Percentiles rank a stretch among this genome's conserved stretches.
These are phyloP conservation scores for Rhodotorula sp. DNA, from an alignment of 1,284 basidiomycete genomes.

Conservation along the genomic window DNA sequence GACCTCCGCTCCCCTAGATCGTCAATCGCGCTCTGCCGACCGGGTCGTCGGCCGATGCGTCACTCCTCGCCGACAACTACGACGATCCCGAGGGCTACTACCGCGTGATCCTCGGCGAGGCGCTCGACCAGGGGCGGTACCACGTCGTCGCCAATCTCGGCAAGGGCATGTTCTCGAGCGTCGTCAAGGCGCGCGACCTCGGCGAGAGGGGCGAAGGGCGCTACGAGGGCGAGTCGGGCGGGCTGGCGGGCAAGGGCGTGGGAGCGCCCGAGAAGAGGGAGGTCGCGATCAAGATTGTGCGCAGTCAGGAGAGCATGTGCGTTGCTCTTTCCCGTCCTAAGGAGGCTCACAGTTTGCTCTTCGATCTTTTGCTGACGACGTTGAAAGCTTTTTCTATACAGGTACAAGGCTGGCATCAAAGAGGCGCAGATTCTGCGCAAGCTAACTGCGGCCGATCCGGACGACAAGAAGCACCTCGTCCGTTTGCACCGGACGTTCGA, in stretches of 20 bases:
- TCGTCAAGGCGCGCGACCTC: slow-evolving; percentile 84
- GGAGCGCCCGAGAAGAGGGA: slow-evolving; percentile 55
- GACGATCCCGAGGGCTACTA: slow-evolving; percentile 94
- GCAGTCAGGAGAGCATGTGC: slow-evolving; percentile 95
- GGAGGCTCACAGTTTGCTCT: neutral
- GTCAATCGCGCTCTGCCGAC: slow-evolving; percentile 32
- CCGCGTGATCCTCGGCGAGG: slow-evolving; percentile 88
- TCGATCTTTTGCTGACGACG: neutral
- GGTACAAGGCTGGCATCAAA: slow-evolving; percentile 93
- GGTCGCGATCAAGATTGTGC: slow-evolving; percentile 96
- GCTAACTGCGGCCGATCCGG: slow-evolving; percentile 82
- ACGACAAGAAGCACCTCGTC: slow-evolving; percentile 94
- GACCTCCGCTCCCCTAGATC: slow-evolving; percentile 10
- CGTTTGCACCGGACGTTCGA: slow-evolving; percentile 91
- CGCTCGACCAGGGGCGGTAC: slow-evolving; percentile 87
- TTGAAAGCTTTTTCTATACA: slow-evolving; percentile 48
- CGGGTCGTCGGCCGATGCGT: neutral
- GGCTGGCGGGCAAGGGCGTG: slow-evolving; percentile 16
- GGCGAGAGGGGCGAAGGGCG: slow-evolving; percentile 52
- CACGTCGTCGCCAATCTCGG: slow-evolving; percentile 93
- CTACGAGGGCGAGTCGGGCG: slow-evolving; percentile 25
- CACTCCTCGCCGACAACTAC: slow-evolving; percentile 56
- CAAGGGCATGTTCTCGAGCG: slow-evolving; percentile 98
- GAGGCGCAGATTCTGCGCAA: slow-evolving; percentile 87
- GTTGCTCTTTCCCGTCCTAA: slow-evolving; percentile 50